Conservation (phyloP, 441 rosid species). For the Viola pubescens region DNA sequence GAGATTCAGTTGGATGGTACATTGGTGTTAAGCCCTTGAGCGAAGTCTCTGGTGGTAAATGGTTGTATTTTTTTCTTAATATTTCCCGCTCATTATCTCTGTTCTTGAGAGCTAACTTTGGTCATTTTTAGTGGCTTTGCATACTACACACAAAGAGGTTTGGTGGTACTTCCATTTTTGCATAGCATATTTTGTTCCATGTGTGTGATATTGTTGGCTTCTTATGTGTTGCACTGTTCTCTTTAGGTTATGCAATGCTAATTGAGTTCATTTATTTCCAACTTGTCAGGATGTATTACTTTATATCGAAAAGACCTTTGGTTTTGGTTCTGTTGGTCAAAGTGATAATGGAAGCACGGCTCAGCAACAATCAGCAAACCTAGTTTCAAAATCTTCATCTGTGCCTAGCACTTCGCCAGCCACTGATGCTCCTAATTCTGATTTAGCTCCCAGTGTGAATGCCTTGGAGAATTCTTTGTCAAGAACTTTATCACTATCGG, state of each 20-base stretch:
- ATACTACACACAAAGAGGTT: too few species aligned
- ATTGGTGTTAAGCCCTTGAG: neutral
- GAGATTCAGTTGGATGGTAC: neutral
- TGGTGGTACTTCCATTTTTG: too few species aligned
- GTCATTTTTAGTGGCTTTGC: too few species aligned
- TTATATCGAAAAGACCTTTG: conserved; percentile 68
- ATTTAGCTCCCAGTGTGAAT: conserved; percentile 40
- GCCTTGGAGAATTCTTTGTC: conserved; percentile 56
- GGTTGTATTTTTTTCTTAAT: neutral
- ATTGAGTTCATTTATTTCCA: neutral
- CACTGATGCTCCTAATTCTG: conserved; percentile 54
- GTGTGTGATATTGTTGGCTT: too few species aligned
- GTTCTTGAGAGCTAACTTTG: too few species aligned
- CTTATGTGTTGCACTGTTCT: too few species aligned
- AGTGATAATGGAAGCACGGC: conserved; percentile 50
- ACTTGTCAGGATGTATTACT: conserved; percentile 62
- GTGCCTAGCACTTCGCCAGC: conserved; percentile 46
- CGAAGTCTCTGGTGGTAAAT: neutral
- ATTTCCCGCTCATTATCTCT: too few species aligned
- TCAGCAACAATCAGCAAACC: conserved; percentile 54
- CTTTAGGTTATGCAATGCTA: neutral
- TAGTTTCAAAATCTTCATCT: conserved; percentile 51
- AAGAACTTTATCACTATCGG: conserved; percentile 68
- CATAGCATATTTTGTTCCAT: too few species aligned
- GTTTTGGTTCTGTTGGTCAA: conserved; percentile 53